A percentile compares a stretch with the other conserved stretches of the same genome.
These are phyloP conservation scores for Entonaema liquescens DNA, from an alignment of 495 filamentous ascomycete genomes.

Conservation along the genomic window DNA sequence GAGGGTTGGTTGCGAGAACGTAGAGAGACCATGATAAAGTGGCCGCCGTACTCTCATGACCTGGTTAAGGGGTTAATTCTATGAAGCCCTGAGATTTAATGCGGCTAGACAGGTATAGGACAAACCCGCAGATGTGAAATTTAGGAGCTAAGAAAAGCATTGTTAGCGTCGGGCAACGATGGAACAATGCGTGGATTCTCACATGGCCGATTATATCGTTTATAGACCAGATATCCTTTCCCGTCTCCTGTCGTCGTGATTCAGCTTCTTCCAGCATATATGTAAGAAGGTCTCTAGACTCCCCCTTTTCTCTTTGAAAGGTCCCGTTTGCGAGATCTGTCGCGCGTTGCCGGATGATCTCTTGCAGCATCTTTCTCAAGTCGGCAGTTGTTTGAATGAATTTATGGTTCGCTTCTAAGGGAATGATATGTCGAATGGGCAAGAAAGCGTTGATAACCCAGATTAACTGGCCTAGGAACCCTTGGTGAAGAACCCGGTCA, in stretches of 20 bases:
- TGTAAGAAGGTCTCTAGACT: slow-evolving; percentile 38
- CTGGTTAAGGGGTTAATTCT: slow-evolving; percentile 5
- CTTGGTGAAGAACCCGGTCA: slow-evolving; percentile 44
- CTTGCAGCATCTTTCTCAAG: slow-evolving; percentile 39
- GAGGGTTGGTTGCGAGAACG: slow-evolving; percentile 25
- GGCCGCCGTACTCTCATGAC: slow-evolving; percentile 42
- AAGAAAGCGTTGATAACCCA: slow-evolving; percentile 41
- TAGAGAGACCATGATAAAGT: slow-evolving; percentile 40
- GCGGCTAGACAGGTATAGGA: not conserved
- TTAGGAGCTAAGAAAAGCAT: slow-evolving; percentile 18
- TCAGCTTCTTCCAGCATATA: slow-evolving; percentile 42
- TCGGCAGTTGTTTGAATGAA: slow-evolving; percentile 38
- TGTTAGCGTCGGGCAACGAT: not conserved
- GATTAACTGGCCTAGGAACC: slow-evolving; percentile 43
- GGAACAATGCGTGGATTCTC: not conserved
- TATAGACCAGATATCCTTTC: slow-evolving; percentile 35
- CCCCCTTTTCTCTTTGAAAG: slow-evolving; percentile 21
- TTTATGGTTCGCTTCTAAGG: slow-evolving; percentile 40
- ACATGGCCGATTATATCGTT: slow-evolving; percentile 44
- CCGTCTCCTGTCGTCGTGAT: slow-evolving; percentile 26
- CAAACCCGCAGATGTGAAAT: slow-evolving; percentile 38
- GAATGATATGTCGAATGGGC: slow-evolving; percentile 41
- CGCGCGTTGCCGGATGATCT: slow-evolving; percentile 36
- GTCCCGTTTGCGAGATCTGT: slow-evolving; percentile 37
- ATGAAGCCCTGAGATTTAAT: not conserved